Evolutionary conservation across 148 eudicot genomes (phyloP).

Genomic region (Rhododendron kiyosumense): DNA sequence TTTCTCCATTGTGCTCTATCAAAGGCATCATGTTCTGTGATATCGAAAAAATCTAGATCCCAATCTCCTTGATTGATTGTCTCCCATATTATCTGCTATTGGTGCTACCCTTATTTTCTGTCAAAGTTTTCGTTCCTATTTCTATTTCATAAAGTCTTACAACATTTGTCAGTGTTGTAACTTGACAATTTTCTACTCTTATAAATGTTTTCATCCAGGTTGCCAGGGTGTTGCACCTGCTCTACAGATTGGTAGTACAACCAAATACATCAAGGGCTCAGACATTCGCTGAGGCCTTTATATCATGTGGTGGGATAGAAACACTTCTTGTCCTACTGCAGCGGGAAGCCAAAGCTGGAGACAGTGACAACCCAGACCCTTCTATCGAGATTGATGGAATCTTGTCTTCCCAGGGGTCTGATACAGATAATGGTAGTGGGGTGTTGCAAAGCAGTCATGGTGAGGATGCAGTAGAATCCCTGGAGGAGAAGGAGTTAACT

Average conservation of each 20-base stretch:
- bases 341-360: constrained; percentile 84
- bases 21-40: not conserved
- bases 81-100: not conserved
- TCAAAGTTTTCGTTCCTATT: not conserved
- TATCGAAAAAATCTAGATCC: not conserved
- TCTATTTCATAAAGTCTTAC: not conserved
- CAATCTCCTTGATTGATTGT: not conserved
- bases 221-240: constrained; percentile 85
- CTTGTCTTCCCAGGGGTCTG: constrained; percentile 27
- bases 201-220: constrained; percentile 53
- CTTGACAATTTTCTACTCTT: not conserved
- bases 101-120: not conserved
- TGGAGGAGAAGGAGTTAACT: constrained; percentile 34
- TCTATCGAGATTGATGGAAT: constrained; percentile 28
- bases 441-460: constrained; percentile 23
- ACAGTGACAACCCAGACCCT: constrained; percentile 39
- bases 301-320: constrained; percentile 94
- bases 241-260: constrained; percentile 91
- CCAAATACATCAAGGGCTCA: constrained; percentile 89
- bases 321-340: constrained; percentile 95
- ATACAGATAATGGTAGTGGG: constrained; percentile 23
- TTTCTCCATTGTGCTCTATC: not conserved
- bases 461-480: constrained; percentile 23
- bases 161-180: not conserved
- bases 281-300: constrained; percentile 84